Conservation (phyloP, 164 flowering plant species). For the Pachysandra terminalis region DNA sequence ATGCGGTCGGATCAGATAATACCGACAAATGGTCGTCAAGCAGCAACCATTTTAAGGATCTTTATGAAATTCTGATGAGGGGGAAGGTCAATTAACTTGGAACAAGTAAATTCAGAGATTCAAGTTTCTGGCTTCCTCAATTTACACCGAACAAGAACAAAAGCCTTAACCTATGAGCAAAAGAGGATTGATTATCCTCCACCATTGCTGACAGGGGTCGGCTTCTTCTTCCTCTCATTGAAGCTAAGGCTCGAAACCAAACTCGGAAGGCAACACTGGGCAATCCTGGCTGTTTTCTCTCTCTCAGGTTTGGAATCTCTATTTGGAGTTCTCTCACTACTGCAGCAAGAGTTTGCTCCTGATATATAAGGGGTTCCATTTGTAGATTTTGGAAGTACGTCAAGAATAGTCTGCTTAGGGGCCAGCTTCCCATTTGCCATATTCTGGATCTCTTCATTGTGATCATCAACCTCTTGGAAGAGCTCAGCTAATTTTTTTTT, state of each 20-base stretch:
- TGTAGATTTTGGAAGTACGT: constrained; percentile 29
- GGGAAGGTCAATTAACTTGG: neutral
- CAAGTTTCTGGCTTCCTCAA: constrained; percentile 3
- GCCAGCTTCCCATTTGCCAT: constrained; percentile 18
- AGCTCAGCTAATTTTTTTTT: constrained; percentile 69
- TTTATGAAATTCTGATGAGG: neutral
- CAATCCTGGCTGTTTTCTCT: constrained; percentile 33
- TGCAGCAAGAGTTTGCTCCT: constrained; percentile 30
- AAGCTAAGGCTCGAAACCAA: constrained; percentile 45
- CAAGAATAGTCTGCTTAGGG: constrained; percentile 13
- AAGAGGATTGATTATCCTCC: constrained; percentile 1
- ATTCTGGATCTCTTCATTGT: constrained; percentile 14
- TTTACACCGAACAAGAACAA: constrained; percentile 1
- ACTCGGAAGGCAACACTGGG: constrained; percentile 70
- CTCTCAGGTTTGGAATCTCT: constrained; percentile 21
- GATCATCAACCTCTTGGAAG: constrained; percentile 37
- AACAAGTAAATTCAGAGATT: neutral
- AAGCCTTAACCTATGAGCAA: neutral
- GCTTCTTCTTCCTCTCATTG: constrained; percentile 49
- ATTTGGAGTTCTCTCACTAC: constrained; percentile 47
- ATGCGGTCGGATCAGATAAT: constrained; percentile 2
- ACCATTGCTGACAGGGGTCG: constrained; percentile 29
- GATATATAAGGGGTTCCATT: constrained; percentile 35
- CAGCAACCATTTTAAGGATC: neutral
- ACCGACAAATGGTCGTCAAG: neutral